Base-by-base conservation (phyloP, 2,329 filamentous ascomycete species). In the Blastomyces emzantsi region DNA sequence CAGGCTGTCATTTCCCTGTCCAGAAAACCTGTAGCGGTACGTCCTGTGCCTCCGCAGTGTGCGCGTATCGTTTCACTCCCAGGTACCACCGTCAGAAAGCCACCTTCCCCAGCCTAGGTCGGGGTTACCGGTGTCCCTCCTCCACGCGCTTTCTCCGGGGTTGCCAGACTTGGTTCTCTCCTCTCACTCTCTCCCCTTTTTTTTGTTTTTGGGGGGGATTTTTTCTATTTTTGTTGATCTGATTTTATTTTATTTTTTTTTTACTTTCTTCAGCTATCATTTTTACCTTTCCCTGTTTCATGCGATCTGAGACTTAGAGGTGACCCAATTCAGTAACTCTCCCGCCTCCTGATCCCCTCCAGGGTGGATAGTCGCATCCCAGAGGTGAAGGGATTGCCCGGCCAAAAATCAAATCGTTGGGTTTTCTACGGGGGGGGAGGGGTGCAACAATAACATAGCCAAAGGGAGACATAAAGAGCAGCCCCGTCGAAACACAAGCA, bases 71-170 rank as follows among this genome's bases (percentile, higher is more conserved):
- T 54, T 61, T 47, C 60, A 61, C 45, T 41, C 45, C 49, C 60
- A 61, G 60, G 60, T 61, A 61, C 60, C 60, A 61, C 47, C 33
- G n/a, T 13, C 13, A 30, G 39, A 47, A 56, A 59, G 56, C 25
- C 56, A 59, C 56, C 56, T 39, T 28, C 56, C 17, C 56, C 36
- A 3, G 4, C 25, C 56, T 30, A 7, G 4, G 11, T 25, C 56
- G 8, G 1, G 33, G 33, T 33, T 33, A 8, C 33, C 7, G 1
- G 33, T 49, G 7, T 11, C 45, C n/a, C 45, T 11, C 19, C 22
- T n/a, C 22, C 45, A 9, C 19, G n/a, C 45, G 19, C 19, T 49
- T 2, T 7, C 49, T 51, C 22, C 49, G 49, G 3, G 22, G 28
- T 49, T 51, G 22, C 49, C 22, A 28, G 11, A 11, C n/a, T 49